These are phyloP conservation scores for Alternaria tenuissima DNA, from an alignment of 2,329 filamentous ascomycete species.

Conservation along the genomic window DNA sequence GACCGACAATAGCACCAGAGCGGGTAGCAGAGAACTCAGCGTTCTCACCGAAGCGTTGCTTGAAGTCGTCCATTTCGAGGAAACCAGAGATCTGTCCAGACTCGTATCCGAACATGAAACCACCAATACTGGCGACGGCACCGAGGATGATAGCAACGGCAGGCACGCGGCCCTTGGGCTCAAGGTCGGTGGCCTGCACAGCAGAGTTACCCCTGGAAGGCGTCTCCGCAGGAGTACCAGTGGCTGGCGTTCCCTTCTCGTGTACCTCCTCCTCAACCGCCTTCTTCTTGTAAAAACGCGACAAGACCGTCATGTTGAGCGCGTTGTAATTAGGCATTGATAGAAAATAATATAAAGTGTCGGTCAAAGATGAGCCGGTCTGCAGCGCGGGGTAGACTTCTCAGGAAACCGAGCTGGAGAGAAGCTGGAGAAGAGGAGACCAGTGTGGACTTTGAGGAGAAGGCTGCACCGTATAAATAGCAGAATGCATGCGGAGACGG, in stretches of 20 bases:
- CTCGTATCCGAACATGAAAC: slow-evolving; percentile 46
- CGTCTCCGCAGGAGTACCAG: slow-evolving; percentile 33
- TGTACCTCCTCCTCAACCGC: slow-evolving; percentile 23
- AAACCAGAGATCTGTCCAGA: slow-evolving; percentile 36
- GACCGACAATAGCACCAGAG: slow-evolving; percentile 48
- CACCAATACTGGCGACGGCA: slow-evolving; percentile 45
- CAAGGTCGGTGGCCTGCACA: slow-evolving; percentile 14
- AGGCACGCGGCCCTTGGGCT: slow-evolving; percentile 36
- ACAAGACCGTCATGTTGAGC: slow-evolving; percentile 17
- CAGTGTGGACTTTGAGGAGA: slow-evolving; percentile 32
- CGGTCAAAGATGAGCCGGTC: slow-evolving; percentile 9
- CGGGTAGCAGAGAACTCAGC: slow-evolving; percentile 45
- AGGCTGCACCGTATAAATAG: slow-evolving; percentile 28
- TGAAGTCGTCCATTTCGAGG: slow-evolving; percentile 47
- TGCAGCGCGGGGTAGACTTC: slow-evolving; percentile 13
- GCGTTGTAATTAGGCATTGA: slow-evolving; percentile 9
- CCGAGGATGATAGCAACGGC: slow-evolving; percentile 41
- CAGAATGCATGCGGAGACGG: slow-evolving; percentile 24
- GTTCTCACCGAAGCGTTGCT: slow-evolving; percentile 43
- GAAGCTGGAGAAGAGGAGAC: slow-evolving; percentile 26
- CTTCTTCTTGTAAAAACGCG: slow-evolving; percentile 36
- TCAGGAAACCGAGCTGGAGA: slow-evolving; percentile 22
- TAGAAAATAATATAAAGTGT: neutral
- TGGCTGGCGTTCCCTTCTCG: slow-evolving; percentile 39
- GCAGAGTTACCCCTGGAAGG: slow-evolving; percentile 35